Evolutionary conservation across 805 yeast species (phyloP), one percentile per base, ranked within the genome.

Genomic region (Huiozyma sinensis): DNA sequence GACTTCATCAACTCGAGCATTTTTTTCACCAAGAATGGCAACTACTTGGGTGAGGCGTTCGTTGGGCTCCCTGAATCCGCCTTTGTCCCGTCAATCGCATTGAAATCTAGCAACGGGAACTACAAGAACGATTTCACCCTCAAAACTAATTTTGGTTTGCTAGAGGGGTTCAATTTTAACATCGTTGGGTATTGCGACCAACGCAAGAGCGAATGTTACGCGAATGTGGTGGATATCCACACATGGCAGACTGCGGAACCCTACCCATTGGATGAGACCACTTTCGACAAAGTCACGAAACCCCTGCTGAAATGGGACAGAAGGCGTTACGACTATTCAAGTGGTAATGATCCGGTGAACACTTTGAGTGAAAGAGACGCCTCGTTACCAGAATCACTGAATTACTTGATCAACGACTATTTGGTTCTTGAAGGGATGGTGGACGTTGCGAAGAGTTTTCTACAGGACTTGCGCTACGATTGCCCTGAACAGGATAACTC

Each of bases 1-100:
- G 82, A 88, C 64, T 82, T 76, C 52, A 67, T 73, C 11, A 75
- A 74, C 36, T 72, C 76, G 36, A 64, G 78, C 0, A 71, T 86
- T 2, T 89, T 88, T 53, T 76, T 77, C 50, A 88, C 96, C 0
- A 81, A 83, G 58, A 88, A 89, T 62, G 97, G 96, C 1, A 70
- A 83, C 3, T 65, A 61, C 35, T 56, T 77, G 38, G 83, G 81
- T 0, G 65, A 69, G 34, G 81, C 81, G 2, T 78, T 77, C 49
- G 61, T 63, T 6, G 71, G 75, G 46, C 53, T 75, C 11, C 60
- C 68, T 27, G 61, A 63, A 32, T 54, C 60, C 29, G 56, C 64
- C 6, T 49, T 76, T n/a, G 64, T 69, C 6, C 86, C 87, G 7
- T 57, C 62, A 6, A 59, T 68, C 46, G 56, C 78, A 50, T 49